Evolutionary conservation across 1,284 basidiomycete genomes (phyloP), one percentile per base, ranked within the genome.

Genomic region (Leucoagaricus sp.): DNA sequence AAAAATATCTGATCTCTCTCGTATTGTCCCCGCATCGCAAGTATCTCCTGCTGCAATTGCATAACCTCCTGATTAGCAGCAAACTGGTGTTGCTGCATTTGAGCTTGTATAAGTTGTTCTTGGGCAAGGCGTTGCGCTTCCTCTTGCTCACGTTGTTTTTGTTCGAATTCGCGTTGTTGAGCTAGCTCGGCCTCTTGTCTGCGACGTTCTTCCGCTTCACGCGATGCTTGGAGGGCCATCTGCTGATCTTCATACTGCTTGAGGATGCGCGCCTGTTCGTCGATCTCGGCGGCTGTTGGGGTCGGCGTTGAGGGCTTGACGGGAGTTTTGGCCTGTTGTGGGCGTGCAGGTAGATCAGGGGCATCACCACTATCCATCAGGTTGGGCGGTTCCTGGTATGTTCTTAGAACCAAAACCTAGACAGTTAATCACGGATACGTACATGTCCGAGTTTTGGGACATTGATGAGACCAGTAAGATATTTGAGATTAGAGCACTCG

Each of bases 171-270:
- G 41, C 80, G 82, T 65, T 94, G 93, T 65, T 95, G 92, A 55
- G 87, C 85, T 33, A 84, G 84, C 67, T 97, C 90, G 41, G 84
- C 77, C 56, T 96, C 93, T 26, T 85, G 79, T 53, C 94, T 86
- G 15, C 80, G 82, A 26, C 84, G 85, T 68, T 96, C 92, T 67
- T 97, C 96, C 0, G 83, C 84, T 61, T 95, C 93, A 51, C 93
- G 85, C 60, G 91, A 83, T 25, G 89, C 81, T 45, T 87, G 82
- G 26, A 98, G 76, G 1, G 89, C 86, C 21, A 87, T 83, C 68
- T 99, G 97, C 71, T 98, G 94, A 47, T 95, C 91, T 72, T 99
- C 97, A 68, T 98, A 99, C 70, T 98, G 87, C 68, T 96, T 96
- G 58, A 99, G 84, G 83, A 99, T 87, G 19, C 93, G 89, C 7